Conservation (phyloP, 805 yeast species). For the Schwanniomyces yamadae region DNA sequence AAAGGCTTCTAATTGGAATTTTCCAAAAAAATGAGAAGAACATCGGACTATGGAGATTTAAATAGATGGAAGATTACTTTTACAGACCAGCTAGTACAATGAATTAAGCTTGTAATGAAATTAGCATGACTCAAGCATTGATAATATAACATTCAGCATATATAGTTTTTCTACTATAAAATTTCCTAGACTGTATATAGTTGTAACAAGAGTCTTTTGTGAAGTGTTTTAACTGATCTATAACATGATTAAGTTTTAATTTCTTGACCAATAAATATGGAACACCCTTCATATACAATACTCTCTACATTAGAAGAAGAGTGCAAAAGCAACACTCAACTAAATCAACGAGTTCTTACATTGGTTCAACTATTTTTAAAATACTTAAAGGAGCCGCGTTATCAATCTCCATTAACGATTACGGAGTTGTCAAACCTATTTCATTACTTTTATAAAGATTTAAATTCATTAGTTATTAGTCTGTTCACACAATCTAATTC, state of each 20-base stretch:
- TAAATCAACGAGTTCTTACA: constrained; percentile 28
- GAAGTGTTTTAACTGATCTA: too few species aligned
- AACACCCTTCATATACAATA: constrained; percentile 6
- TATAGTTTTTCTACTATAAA: too few species aligned
- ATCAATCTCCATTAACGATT: constrained; percentile 39
- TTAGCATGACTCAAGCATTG: too few species aligned
- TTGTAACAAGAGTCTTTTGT: too few species aligned
- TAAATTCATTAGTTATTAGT: constrained; percentile 31
- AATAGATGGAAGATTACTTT: too few species aligned
- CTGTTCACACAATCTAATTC: constrained; percentile 38
- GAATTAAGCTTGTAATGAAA: too few species aligned
- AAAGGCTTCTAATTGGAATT: too few species aligned
- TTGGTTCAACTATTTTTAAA: constrained; percentile 28
- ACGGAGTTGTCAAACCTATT: constrained; percentile 34
- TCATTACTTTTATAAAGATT: constrained; percentile 35
- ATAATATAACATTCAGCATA: too few species aligned
- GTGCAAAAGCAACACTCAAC: constrained; percentile 16
- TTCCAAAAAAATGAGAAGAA: too few species aligned
- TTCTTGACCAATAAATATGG: neutral
- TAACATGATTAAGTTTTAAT: neutral
- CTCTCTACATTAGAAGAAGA: constrained; percentile 21
- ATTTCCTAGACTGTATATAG: too few species aligned
- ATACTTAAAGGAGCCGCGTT: constrained; percentile 43
- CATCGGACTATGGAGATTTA: too few species aligned
- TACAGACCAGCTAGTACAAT: too few species aligned